Evolutionary conservation across 176 grass and related monocot genomes (phyloP).

Genomic region (Eragrostis curvula): DNA sequence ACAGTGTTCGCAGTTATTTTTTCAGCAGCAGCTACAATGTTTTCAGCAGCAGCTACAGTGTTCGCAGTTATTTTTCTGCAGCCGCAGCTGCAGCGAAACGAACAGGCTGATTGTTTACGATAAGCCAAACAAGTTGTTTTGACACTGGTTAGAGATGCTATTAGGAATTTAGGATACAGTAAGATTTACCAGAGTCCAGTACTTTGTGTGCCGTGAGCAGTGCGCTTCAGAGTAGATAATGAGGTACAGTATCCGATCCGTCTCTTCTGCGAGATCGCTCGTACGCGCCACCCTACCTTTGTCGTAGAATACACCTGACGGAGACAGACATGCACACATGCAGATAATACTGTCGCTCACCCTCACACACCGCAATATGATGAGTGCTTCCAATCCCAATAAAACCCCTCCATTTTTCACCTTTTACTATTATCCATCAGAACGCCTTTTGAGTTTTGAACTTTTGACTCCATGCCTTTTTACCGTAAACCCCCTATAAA

Average conservation of each 20-base stretch:
- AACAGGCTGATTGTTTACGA: no score
- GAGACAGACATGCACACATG: neutral
- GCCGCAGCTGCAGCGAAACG: no score
- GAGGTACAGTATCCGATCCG: constrained; percentile 32
- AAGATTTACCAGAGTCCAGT: no score
- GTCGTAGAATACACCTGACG: neutral
- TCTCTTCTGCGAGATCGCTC: neutral
- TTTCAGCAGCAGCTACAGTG: no score
- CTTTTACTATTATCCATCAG: constrained; percentile 36
- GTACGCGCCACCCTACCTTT: neutral
- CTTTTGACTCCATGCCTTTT: constrained; percentile 6
- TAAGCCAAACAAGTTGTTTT: no score
- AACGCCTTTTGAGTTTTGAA: constrained; percentile 3
- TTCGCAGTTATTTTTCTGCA: no score
- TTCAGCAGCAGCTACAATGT: no score
- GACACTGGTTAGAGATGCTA: no score
- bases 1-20: no score
- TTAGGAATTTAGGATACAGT: no score
- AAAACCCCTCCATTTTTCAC: constrained; percentile 30
- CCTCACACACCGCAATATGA: neutral
- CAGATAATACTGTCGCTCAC: neutral
- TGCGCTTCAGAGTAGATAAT: neutral
- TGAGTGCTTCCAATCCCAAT: constrained; percentile 34
- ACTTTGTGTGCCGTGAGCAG: neutral
- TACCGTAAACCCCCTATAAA: constrained; percentile 52